A percentile compares a stretch with the other conserved stretches of the same genome.
These are phyloP conservation scores for Gnomoniopsis smithogilvyi DNA, from an alignment of 2,329 filamentous ascomycete genomes.

Conservation along the genomic window DNA sequence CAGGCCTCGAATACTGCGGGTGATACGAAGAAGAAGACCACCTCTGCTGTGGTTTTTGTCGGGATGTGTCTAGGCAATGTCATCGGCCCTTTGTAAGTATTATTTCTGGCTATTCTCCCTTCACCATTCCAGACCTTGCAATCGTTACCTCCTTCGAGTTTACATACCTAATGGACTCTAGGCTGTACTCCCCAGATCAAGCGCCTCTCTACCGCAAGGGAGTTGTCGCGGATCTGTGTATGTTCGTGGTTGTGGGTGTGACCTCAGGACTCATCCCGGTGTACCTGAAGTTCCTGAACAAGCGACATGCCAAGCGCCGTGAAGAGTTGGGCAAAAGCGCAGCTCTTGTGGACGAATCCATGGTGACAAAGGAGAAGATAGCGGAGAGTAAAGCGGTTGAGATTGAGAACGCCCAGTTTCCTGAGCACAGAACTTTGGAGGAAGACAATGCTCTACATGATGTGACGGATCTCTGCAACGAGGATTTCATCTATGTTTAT, in stretches of 20 bases:
- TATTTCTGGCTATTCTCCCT: background rate
- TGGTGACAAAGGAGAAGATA: conserved; percentile 46
- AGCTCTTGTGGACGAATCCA: conserved; percentile 54
- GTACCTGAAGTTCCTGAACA: conserved; percentile 53
- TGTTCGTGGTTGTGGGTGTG: conserved; percentile 58
- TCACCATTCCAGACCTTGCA: background rate
- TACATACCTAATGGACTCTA: background rate
- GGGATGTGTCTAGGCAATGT: conserved; percentile 66
- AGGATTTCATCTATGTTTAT: conserved; percentile 59
- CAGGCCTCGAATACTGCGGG: conserved; percentile 62
- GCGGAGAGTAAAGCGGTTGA: conserved; percentile 34
- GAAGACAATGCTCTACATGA: conserved; percentile 46
- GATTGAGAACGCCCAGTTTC: conserved; percentile 22
- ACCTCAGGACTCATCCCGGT: conserved; percentile 39
- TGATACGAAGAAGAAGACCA: conserved; percentile 67
- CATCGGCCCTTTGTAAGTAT: conserved; percentile 50
- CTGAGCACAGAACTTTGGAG: conserved; percentile 23
- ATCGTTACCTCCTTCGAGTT: background rate
- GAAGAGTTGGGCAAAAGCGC: conserved; percentile 58
- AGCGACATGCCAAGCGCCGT: conserved; percentile 49
- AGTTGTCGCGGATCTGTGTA: conserved; percentile 55
- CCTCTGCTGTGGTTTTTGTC: conserved; percentile 62
- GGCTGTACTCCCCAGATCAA: conserved; percentile 57
- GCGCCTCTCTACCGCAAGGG: conserved; percentile 55
- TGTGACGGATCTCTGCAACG: conserved; percentile 55